These are phyloP conservation scores for Polyplosphaeria fusca DNA, from an alignment of 495 filamentous ascomycete species.

Conservation along the genomic window DNA sequence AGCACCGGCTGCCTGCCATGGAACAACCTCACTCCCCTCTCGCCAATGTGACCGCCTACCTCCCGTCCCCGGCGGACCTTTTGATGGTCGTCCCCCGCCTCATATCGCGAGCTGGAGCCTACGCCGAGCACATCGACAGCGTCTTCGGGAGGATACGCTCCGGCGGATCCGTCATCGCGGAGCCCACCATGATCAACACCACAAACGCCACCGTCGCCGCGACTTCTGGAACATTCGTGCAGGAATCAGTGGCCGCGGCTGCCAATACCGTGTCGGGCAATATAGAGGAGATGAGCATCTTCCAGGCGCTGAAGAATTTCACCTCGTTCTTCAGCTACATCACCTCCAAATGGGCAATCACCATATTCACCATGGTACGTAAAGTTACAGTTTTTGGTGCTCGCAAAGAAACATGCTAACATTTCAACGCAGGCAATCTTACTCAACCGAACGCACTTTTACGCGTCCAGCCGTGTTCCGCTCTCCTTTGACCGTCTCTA, in stretches of 20 bases:
- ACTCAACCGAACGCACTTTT: slow-evolving; percentile 88
- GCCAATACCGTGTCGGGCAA: slow-evolving; percentile 23
- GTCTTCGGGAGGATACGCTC: slow-evolving; percentile 48
- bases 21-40: slow-evolving; percentile 11
- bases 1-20: slow-evolving; percentile 16
- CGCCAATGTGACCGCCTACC: slow-evolving; percentile 21
- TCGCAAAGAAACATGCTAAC: slow-evolving; percentile 17
- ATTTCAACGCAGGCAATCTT: slow-evolving; percentile 61
- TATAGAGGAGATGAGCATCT: slow-evolving; percentile 31
- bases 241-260: slow-evolving; percentile 41
- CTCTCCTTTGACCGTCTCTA: slow-evolving; percentile 64
- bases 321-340: slow-evolving; percentile 87
- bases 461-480: slow-evolving; percentile 79
- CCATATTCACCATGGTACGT: slow-evolving; percentile 72
- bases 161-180: slow-evolving; percentile 59
- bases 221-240: slow-evolving; percentile 34
- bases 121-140: slow-evolving; percentile 60
- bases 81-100: slow-evolving; percentile 61
- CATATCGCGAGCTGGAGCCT: slow-evolving; percentile 58
- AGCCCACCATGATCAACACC: slow-evolving; percentile 44
- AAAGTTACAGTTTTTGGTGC: not conserved
- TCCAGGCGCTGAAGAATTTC: slow-evolving; percentile 55
- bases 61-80: slow-evolving; percentile 47
- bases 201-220: slow-evolving; percentile 39
- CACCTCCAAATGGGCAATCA: slow-evolving; percentile 89